phyloP scores from a whole-genome alignment of 2,329 filamentous ascomycete genomes.

The Colletotrichum gloeosporioides region DNA sequence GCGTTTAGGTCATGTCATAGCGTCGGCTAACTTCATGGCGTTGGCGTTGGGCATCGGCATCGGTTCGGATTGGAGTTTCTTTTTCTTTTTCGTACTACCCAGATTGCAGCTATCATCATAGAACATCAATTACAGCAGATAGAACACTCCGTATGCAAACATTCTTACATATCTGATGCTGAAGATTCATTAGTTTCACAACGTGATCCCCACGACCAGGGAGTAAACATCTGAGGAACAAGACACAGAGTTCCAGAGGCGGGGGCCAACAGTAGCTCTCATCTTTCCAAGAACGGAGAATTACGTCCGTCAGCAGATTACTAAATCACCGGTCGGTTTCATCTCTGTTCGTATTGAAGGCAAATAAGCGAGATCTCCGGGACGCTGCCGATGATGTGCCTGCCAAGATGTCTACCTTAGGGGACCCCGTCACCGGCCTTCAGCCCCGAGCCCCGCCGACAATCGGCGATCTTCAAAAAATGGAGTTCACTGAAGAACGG shows the following conservation, averaged over 20 bases:
- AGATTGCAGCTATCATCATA: background rate
- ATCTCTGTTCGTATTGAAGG: rapidly evolving
- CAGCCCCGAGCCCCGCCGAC: background rate
- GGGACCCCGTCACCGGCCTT: background rate
- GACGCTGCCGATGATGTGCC: background rate
- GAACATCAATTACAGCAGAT: background rate
- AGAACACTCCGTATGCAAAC: background rate
- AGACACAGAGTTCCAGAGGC: background rate
- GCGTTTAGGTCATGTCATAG: background rate
- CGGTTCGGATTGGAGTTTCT: background rate
- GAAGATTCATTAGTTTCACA: background rate
- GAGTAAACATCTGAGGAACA: background rate
- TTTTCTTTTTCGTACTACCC: background rate
- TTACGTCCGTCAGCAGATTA: background rate
- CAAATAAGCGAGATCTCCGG: background rate
- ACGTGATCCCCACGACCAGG: background rate
- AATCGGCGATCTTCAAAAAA: background rate
- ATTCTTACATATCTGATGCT: rapidly evolving
- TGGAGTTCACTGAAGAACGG: rapidly evolving
- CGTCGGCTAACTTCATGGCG: background rate
- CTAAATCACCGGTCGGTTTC: rapidly evolving
- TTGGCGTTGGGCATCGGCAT: background rate
- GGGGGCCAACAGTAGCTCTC: no score
- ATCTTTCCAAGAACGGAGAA: background rate
- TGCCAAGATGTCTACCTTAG: background rate